Percentiles rank a stretch among this genome's conserved stretches.
Evolutionary conservation across 1,284 basidiomycete species (phyloP).

Genomic region (Neolentinus lepideus): DNA sequence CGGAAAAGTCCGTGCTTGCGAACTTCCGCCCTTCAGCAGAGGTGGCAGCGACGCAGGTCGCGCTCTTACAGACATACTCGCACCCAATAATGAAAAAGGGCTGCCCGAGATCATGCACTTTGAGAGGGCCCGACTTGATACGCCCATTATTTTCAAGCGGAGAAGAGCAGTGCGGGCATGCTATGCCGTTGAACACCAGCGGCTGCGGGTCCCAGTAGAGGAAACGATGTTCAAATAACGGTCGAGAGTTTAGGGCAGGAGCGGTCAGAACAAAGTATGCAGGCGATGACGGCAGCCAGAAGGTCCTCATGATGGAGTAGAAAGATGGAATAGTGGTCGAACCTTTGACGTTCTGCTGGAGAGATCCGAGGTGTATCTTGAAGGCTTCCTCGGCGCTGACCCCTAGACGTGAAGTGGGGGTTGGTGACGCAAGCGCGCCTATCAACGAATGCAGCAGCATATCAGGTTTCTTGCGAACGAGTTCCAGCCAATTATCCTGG

Average conservation of each 20-base stretch:
- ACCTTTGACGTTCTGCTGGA: slow-evolving; percentile 35
- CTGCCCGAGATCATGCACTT: slow-evolving; percentile 65
- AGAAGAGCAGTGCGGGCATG: slow-evolving; percentile 52
- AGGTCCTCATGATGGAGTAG: slow-evolving; percentile 68
- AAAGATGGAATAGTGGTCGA: slow-evolving; percentile 52
- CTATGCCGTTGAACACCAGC: slow-evolving; percentile 68
- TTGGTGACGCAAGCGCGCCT: slow-evolving; percentile 45
- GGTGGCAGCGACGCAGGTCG: slow-evolving; percentile 29
- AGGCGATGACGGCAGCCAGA: slow-evolving; percentile 71
- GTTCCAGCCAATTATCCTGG: slow-evolving; percentile 53
- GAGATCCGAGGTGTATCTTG: slow-evolving; percentile 58
- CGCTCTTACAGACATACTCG: slow-evolving; percentile 57
- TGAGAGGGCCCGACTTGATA: slow-evolving; percentile 63
- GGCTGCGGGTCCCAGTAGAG: slow-evolving; percentile 76
- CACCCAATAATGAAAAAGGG: slow-evolving; percentile 78
- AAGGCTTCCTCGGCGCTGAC: slow-evolving; percentile 65
- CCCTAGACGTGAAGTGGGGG: slow-evolving; percentile 46
- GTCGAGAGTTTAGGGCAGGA: slow-evolving; percentile 56
- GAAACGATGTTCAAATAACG: slow-evolving; percentile 63
- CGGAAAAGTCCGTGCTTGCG: slow-evolving; percentile 60
- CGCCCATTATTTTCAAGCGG: slow-evolving; percentile 57
- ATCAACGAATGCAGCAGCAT: slow-evolving; percentile 49
- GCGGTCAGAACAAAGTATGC: slow-evolving; percentile 67
- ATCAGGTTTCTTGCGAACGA: slow-evolving; percentile 45
- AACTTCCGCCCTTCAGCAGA: slow-evolving; percentile 50